Base-by-base conservation (phyloP, 768 basidiomycete genomes). In the Trametopsis cervina region DNA sequence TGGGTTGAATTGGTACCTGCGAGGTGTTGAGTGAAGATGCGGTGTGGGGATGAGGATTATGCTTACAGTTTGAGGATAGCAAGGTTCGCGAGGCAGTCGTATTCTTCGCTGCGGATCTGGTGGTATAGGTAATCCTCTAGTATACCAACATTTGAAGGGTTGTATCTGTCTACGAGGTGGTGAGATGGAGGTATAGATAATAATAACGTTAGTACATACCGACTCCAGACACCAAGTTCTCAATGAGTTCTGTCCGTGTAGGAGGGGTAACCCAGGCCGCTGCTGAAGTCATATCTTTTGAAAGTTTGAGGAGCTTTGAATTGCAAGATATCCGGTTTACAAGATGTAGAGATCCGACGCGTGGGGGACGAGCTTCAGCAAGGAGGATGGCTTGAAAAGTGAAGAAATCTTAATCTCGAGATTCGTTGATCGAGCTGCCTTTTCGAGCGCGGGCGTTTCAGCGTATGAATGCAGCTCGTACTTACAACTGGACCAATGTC, bases 61-160 rank as follows among this genome's bases (percentile, higher is more conserved):
- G 65, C 77, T 29, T 56, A 93, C 89, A 98, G 71, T 69, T 97
- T 97, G 41, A 97, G 65, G 54, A 96, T 92, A 42, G 94, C 94
- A 35, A 97, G 74, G 69, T 98, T 97, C 24, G 95, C 91, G 36
- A 97, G 78, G 58, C 89, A 85, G 66, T 99, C 95, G 58, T 97
- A 97, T 63, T 91, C 87, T 56, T 86, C 83, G 59, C 81, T 85
- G 56, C 86, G 78, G 54, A 92, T 90, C 68, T 99, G 95, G 64
- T 90, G 85, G 66, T 89, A 90, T 51, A 98, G 81, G 69, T 98
- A 97, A 63, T 97, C 95, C 69, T 97, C 95, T 50, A 98, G 82
- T 56, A 93, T 88, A 29, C 81, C 74, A 50, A 95, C 82, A 65
- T 98, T 98, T 44, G 85, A 83, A 37, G 95, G 95, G 69, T 97